Base-by-base conservation (phyloP, 2,329 filamentous ascomycete genomes). In the Aspergillus fumigatiaffinis region DNA sequence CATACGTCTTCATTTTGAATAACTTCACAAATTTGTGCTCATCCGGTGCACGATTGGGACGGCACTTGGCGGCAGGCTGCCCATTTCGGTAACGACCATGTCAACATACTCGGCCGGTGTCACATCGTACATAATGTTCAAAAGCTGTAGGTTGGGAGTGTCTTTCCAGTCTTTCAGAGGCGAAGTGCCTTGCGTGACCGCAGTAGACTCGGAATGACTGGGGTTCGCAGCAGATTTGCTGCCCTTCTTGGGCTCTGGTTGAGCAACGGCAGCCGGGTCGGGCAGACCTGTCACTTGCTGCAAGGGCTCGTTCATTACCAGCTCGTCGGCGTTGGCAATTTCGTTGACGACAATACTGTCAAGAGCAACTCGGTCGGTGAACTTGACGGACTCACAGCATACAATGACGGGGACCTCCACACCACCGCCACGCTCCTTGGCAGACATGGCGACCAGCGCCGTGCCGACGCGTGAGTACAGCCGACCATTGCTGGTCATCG, bases 321-420 rank as follows among this genome's bases (percentile, higher is more conserved):
- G 76, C 76, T 91, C 81, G 73, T 89, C 85, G 75, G 91, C 69
- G 73, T 92, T 82, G 76, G 85, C 92, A 60, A 97, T 88, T 78
- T 99, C 94, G 73, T 99, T 99, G 68, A 91, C 88, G 46, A 94
- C 93, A 63, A 97, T 90, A 25, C 91, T 93, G 76, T 97, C 94
- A 14, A 95, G 85, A 6, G 91, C 90, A 10, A 97, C 91, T 57
- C 91, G 88, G 66, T 91, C 87, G 68, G 94, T 90, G 73, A 97
- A 97, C 76, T 97, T 99, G 77, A 97, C 87, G 3, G 89, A 94
- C 78, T 97, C 93, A 73, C 91, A 96, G 58, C 95, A 89, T 3
- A 95, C 91, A 35, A 95, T 87, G 57, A 97, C 91, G 1, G 90
- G 89, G 41, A 92, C 84, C 57, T 88, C 87, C 21, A 86, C 81